These are phyloP conservation scores for Nakazawaea peltata DNA, from an alignment of 805 yeast species.

Conservation along the genomic window DNA sequence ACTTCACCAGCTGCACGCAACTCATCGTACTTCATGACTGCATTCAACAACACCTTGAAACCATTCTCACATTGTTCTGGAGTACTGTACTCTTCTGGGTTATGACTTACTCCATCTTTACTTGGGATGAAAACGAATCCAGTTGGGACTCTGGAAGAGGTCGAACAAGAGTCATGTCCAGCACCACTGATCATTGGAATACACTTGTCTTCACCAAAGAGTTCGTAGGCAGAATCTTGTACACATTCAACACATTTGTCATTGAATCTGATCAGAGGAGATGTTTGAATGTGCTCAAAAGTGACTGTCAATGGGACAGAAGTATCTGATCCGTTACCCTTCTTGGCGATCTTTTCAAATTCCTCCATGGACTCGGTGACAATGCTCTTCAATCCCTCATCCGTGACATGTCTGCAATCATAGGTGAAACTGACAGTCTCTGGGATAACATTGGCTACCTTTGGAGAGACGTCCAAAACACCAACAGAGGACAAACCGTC, in stretches of 20 bases:
- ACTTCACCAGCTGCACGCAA: slow-evolving; percentile 15
- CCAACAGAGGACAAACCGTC: slow-evolving; percentile 56
- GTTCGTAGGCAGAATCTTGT: slow-evolving; percentile 38
- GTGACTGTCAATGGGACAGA: slow-evolving; percentile 27
- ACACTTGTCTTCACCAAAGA: slow-evolving; percentile 36
- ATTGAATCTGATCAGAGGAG: slow-evolving; percentile 52
- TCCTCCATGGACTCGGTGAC: slow-evolving; percentile 28
- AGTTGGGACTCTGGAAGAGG: slow-evolving; percentile 51
- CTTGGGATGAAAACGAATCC: slow-evolving; percentile 72
- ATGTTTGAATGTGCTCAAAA: slow-evolving; percentile 36
- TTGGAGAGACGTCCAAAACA: slow-evolving; percentile 46
- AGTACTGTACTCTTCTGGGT: slow-evolving; percentile 55
- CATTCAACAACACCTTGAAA: slow-evolving; percentile 44
- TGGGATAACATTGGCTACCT: slow-evolving; percentile 62
- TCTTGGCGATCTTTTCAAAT: slow-evolving; percentile 27
- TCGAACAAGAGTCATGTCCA: slow-evolving; percentile 65
- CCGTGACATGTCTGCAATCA: slow-evolving; percentile 52
- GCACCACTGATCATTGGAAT: slow-evolving; percentile 57
- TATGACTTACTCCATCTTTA: slow-evolving; percentile 58
- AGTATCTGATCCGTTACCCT: slow-evolving; percentile 21
- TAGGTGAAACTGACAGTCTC: slow-evolving; percentile 48
- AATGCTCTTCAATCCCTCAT: slow-evolving; percentile 30
- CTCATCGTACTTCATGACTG: slow-evolving; percentile 33
- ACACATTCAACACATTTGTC: slow-evolving; percentile 44
- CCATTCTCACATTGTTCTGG: slow-evolving; percentile 63